Base-by-base conservation (phyloP, 768 basidiomycete species). In the Lepiota subincarnata region DNA sequence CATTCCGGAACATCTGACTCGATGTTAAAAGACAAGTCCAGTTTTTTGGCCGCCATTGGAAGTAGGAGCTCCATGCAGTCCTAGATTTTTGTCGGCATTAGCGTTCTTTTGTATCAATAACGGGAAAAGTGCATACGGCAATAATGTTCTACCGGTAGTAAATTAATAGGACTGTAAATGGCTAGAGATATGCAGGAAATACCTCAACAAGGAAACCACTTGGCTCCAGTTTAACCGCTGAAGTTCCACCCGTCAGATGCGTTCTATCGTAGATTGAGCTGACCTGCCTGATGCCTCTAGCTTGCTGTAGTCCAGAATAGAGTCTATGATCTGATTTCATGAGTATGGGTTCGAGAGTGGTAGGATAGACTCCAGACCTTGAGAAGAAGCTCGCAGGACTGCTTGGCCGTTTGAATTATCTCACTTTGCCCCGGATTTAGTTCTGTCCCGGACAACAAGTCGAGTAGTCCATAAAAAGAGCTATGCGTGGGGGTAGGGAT, bases 391-490 rank as follows among this genome's bases (percentile, higher is more conserved):
- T 88, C 87, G 64, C 87, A 89, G 0, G 85, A 87, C 60, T 87
- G 83, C 59, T 87, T 87, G 1, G 87, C 86, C 1, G 86, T 89
- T 75, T 86, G 83, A 0, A 87, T 86, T 84, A 87, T 86, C 61
- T 89, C 86, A 59, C 76, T 78, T 64, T 89, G 86, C 6, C 82
- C 82, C 5, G 77, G 68, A 62, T 85, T 84, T 11, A 89, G 71
- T 57, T 86, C 82, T 1, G 86, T 88, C 0, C 84, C 83, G 58
- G 81, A 82, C 18, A 89, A 62, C n/a, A 89, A 76, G 63, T 88
- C 87, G 8, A 89, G 71, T 3, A 89, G 70, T 12, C 87, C 87
- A 62, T 87, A 89, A 65, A 88, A 89, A 1, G 86, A 87, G 57
- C 85, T 85, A 47, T 6, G 55, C 22, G 12, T 3, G 26, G 31